Conservation (phyloP, 768 basidiomycete species). For the Psilocybe cubensis region DNA sequence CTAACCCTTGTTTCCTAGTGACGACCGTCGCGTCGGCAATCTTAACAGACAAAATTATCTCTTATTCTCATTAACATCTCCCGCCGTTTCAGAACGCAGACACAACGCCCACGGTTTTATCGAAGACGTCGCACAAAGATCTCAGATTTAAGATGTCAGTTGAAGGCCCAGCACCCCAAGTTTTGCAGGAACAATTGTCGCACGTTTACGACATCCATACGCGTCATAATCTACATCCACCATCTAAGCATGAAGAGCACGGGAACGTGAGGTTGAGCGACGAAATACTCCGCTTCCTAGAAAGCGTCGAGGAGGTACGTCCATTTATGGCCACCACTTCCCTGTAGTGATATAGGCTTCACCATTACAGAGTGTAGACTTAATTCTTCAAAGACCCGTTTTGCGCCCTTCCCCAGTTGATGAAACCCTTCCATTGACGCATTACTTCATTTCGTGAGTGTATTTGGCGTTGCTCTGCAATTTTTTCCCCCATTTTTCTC, state of each 20-base stretch:
- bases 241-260: constrained; percentile 12
- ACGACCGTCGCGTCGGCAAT: no score
- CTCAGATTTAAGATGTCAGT: no score
- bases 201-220: constrained; percentile 36
- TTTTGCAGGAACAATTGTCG: constrained; percentile 22
- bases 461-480: constrained; percentile 7
- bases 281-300: constrained; percentile 40
- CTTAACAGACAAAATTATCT: no score
- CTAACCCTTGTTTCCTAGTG: no score
- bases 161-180: neutral
- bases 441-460: constrained; percentile 62
- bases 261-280: constrained; percentile 37
- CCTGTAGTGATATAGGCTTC: neutral
- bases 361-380: constrained; percentile 32
- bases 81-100: neutral
- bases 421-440: constrained; percentile 49
- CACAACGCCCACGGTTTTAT: neutral
- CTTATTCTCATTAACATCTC: neutral
- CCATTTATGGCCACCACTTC: neutral
- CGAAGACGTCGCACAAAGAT: no score
- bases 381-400: constrained; percentile 39
- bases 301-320: constrained; percentile 31
- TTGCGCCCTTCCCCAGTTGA: constrained; percentile 38
- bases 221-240: constrained; percentile 31
- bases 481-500: neutral